Evolutionary conservation across 164 flowering plant genomes (phyloP), one percentile per base, ranked within the genome.

Genomic region (Berberis thunbergii): DNA sequence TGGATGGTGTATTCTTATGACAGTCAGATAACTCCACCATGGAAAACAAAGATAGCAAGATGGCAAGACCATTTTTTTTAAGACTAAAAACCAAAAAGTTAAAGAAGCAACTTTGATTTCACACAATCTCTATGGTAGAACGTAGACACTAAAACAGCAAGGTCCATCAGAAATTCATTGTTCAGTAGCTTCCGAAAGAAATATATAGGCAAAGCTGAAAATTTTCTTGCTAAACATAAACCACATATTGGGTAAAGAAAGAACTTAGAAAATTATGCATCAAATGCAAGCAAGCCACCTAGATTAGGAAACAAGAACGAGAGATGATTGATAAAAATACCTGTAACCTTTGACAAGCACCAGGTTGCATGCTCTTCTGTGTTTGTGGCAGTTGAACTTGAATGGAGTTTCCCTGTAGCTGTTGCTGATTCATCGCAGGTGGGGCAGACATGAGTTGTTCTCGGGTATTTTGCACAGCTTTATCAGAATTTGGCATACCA

Each of bases 361-460:
- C 26, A 1, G 64, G 12, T 43, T 60, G 64, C 64, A 54, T 6
- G 41, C 52, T 60, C 49, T 40, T 60, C 58, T 60, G 69, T 43
- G 60, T 41, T 45, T 56, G 54, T 60, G 60, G 60, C 48, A 56
- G 61, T 53, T 67, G 70, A 54, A n/a, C 43, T 55, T 49, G 64
- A 50, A 45, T 41, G 11, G 56, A 58, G 38, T 58, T 58, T 12
- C 41, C 52, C 45, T 57, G 62, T 13, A 49, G 7, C 0, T 65
- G 41, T 40, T 58, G 62, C 26, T 26, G 26, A 48, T 41, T 13
- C 6, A 41, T 7, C 48, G 46, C 11, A 48, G 68, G 46, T 11
- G 68, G 13, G 40, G 12, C 57, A 26, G 26, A 26, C 26, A 0
- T 26, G 26, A 26, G 26, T 26, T 26, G 26, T 26, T 26, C 26